Evolutionary conservation across 2,329 filamentous ascomycete genomes (phyloP).

Genomic region (Aureobasidium subglaciale): DNA sequence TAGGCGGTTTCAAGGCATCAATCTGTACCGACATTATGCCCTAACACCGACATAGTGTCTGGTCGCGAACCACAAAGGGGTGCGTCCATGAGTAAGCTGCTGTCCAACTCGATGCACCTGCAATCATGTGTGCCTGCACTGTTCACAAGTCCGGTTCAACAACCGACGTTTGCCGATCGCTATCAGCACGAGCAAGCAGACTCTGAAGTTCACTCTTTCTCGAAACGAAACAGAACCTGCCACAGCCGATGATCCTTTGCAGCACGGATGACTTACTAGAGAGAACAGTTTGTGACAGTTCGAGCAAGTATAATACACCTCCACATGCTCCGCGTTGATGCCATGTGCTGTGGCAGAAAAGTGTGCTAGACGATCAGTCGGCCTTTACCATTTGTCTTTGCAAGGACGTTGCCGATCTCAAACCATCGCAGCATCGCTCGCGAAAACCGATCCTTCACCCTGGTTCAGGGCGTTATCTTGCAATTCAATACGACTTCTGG

Average conservation of each 20-base stretch:
- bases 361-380: neutral
- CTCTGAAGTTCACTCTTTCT: neutral
- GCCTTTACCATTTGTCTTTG: neutral
- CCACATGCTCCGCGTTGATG: neutral
- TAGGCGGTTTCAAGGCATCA: neutral
- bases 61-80: neutral
- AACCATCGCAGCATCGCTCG: neutral
- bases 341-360: neutral
- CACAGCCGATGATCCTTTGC: neutral
- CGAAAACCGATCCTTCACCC: constrained; percentile 1
- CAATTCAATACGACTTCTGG: constrained; percentile 1
- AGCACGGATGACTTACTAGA: neutral
- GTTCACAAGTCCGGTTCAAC: constrained; percentile 2
- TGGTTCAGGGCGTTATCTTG: constrained; percentile 1
- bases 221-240: neutral
- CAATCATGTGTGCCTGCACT: neutral
- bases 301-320: neutral
- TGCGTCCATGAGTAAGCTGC: neutral
- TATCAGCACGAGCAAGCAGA: neutral
- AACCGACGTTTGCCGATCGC: constrained; percentile 4
- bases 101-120: neutral
- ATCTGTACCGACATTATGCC: neutral
- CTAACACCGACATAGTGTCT: neutral
- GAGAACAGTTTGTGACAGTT: constrained; percentile 2
- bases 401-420: neutral